phyloP scores from a whole-genome alignment of 2,329 filamentous ascomycete species.

The Colletotrichum lini region DNA sequence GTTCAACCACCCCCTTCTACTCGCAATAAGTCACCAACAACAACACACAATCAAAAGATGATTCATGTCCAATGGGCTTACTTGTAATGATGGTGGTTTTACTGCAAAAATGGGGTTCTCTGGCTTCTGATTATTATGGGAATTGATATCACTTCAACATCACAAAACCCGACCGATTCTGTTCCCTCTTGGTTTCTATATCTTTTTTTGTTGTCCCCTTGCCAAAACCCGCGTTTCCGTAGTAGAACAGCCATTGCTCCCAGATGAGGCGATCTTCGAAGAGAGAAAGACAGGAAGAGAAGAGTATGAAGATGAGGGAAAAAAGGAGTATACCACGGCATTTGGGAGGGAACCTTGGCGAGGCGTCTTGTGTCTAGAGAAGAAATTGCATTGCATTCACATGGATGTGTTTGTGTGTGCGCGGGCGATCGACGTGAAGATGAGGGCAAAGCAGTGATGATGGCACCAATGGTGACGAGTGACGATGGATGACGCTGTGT shows the following conservation, averaged over 20 bases:
- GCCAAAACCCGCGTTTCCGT: not conserved
- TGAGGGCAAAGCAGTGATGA: too few relatives aligned
- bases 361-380: conserved; percentile 40
- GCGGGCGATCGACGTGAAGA: not conserved
- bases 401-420: not conserved
- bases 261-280: conserved; percentile 37
- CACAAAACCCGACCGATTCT: not conserved
- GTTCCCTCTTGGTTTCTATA: not conserved
- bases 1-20: conserved; percentile 26
- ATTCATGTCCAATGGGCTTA: conserved; percentile 39
- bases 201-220: not conserved
- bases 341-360: conserved; percentile 27
- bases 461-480: not conserved
- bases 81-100: conserved; percentile 23
- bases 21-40: conserved; percentile 40
- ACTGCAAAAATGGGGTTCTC: conserved; percentile 22
- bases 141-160: conserved; percentile 41
- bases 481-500: not conserved
- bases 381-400: conserved; percentile 28
- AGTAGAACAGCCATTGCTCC: conserved; percentile 10
- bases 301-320: conserved; percentile 9
- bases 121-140: conserved; percentile 38
- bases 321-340: conserved; percentile 30
- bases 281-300: conserved; percentile 12
- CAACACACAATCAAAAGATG: conserved; percentile 41